phyloP scores from a whole-genome alignment of 1,284 basidiomycete genomes.

The Malassezia restricta region DNA sequence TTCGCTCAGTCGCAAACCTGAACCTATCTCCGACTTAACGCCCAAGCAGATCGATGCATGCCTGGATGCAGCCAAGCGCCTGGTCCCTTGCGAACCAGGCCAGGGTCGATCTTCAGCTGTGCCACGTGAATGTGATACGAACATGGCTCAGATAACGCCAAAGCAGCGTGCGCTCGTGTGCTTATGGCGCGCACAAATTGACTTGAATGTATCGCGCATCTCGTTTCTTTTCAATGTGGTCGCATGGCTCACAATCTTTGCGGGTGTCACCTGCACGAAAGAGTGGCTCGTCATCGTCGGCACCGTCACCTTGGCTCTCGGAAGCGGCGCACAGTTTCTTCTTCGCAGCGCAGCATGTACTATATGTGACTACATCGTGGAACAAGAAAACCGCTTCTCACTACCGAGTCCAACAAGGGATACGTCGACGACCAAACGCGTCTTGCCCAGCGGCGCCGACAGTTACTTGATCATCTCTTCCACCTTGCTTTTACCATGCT shows the following conservation, averaged over 20 bases:
- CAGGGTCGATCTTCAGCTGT: background rate
- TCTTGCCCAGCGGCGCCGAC: slow-evolving; percentile 7
- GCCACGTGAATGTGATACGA: background rate
- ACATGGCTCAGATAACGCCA: background rate
- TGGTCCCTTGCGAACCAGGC: no score
- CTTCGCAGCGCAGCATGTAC: slow-evolving; percentile 15
- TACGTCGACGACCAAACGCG: background rate
- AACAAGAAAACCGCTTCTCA: background rate
- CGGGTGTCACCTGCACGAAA: background rate
- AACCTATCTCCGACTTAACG: background rate
- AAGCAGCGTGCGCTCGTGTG: slow-evolving; percentile 2
- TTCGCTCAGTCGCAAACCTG: background rate
- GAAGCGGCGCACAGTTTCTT: slow-evolving; percentile 6
- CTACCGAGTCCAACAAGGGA: background rate
- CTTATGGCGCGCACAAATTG: slow-evolving; percentile 14
- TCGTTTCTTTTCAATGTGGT: background rate
- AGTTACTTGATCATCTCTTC: slow-evolving; percentile 14
- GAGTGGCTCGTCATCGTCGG: slow-evolving; percentile 4
- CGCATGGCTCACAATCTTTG: slow-evolving; percentile 7
- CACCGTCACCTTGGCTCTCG: slow-evolving; percentile 1
- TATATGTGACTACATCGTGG: slow-evolving; percentile 7
- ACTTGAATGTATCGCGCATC: slow-evolving; percentile 3
- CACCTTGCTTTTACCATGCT: slow-evolving; percentile 9
- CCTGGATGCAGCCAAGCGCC: background rate
- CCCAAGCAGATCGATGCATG: slow-evolving; percentile 2